Evolutionary conservation across 768 basidiomycete species (phyloP).

Genomic region (Mrakia gelida): DNA sequence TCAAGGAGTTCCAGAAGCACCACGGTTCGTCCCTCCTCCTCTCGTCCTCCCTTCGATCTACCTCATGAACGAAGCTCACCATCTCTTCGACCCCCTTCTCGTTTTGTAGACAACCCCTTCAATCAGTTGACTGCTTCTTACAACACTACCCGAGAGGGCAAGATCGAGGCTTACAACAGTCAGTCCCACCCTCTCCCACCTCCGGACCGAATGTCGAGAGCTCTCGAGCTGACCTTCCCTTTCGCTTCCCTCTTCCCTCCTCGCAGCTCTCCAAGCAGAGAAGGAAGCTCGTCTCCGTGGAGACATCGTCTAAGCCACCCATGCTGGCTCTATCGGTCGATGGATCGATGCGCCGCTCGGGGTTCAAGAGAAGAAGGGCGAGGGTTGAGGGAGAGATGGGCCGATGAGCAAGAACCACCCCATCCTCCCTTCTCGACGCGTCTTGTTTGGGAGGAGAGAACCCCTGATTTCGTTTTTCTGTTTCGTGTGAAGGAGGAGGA

Average conservation of each 20-base stretch:
- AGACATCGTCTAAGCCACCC: background rate
- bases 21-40: constrained; percentile 46
- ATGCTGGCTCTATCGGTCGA: background rate
- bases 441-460: background rate
- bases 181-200: background rate
- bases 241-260: background rate
- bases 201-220: no score
- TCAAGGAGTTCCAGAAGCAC: constrained; percentile 94
- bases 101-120: constrained; percentile 47
- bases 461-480: background rate
- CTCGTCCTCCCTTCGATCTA: background rate
- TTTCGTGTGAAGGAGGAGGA: background rate
- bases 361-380: background rate
- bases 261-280: background rate
- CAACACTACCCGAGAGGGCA: constrained; percentile 83
- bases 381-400: background rate
- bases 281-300: background rate
- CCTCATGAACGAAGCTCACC: background rate
- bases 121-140: constrained; percentile 72
- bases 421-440: background rate
- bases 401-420: background rate
- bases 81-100: background rate
- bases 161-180: constrained; percentile 59
- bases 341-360: background rate
- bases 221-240: background rate